Percentiles rank a stretch among this genome's conserved stretches.
phyloP scores from a whole-genome alignment of 768 basidiomycete species.

The Kwoniella heveanensis region DNA sequence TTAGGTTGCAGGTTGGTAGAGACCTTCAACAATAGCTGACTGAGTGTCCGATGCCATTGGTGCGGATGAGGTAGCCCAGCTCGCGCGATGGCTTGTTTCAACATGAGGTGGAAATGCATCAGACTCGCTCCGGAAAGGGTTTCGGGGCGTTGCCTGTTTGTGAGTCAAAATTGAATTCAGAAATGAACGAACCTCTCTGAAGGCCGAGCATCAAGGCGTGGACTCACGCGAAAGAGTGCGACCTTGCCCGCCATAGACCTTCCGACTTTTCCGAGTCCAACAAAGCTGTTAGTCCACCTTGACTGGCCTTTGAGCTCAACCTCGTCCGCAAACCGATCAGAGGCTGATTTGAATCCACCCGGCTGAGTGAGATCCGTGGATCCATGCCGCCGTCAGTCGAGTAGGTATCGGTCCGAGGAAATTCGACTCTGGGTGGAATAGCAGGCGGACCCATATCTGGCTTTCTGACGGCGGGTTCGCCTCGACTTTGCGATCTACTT shows the following conservation, averaged over 20 bases:
- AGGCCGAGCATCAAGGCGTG: too few relatives aligned
- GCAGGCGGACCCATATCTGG: constrained; percentile 21
- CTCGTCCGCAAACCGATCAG: constrained; percentile 43
- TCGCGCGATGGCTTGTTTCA: constrained; percentile 82
- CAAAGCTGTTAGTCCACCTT: constrained; percentile 47
- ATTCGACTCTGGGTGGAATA: constrained; percentile 21
- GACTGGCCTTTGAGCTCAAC: constrained; percentile 44
- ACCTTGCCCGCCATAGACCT: constrained; percentile 72
- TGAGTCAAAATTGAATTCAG: too few relatives aligned
- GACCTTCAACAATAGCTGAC: constrained; percentile 79
- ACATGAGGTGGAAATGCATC: constrained; percentile 84
- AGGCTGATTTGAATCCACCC: constrained; percentile 37
- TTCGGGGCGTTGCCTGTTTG: constrained; percentile 58
- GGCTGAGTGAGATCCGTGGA: constrained; percentile 19
- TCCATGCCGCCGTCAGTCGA: constrained; percentile 38
- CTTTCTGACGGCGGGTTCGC: constrained; percentile 5
- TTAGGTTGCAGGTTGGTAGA: constrained; percentile 67
- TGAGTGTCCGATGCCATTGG: constrained; percentile 85
- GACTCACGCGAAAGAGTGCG: constrained; percentile 86
- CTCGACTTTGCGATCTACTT: constrained; percentile 4
- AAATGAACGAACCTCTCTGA: too few relatives aligned
- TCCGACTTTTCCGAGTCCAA: constrained; percentile 44
- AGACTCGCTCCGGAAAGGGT: constrained; percentile 80
- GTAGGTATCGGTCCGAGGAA: constrained; percentile 42
- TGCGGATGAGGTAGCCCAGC: constrained; percentile 77